phyloP scores from a whole-genome alignment of 148 eudicot genomes.

The Cornus controversa region DNA sequence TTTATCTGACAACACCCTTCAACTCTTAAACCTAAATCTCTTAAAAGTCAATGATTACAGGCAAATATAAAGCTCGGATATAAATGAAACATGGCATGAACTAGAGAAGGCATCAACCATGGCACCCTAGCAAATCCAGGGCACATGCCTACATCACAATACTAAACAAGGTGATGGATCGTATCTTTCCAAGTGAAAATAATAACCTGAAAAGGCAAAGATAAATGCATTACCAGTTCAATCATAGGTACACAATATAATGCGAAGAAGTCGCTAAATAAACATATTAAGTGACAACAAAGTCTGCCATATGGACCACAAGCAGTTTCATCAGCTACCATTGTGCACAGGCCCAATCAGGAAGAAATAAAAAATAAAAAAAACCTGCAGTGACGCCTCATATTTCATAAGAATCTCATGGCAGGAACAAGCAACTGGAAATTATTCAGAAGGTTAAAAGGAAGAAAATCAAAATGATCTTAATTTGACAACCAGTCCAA shows the following conservation, averaged over 20 bases:
- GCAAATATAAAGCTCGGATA: no score
- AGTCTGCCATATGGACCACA: no score
- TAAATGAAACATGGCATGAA: no score
- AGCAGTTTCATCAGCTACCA: no score
- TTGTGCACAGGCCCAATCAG: no score
- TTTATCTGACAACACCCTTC: no score
- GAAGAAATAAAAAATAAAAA: no score
- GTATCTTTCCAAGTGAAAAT: not conserved
- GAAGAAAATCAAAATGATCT: not conserved
- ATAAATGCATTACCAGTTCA: not conserved
- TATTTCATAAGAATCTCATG: not conserved
- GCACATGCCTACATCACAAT: not conserved
- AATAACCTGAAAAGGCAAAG: not conserved
- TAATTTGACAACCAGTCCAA: not conserved
- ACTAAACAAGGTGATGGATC: not conserved
- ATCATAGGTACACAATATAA: not conserved
- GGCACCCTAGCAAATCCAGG: not conserved
- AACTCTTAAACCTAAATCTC: no score
- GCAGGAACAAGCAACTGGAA: not conserved
- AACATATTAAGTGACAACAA: no score
- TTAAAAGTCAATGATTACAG: no score
- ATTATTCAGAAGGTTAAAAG: not conserved
- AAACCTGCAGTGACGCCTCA: not conserved
- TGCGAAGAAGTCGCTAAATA: not conserved
- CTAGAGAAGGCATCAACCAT: not conserved